Conservation (phyloP, 352 stramenopile species). For the Phytophthora sp. region DNA sequence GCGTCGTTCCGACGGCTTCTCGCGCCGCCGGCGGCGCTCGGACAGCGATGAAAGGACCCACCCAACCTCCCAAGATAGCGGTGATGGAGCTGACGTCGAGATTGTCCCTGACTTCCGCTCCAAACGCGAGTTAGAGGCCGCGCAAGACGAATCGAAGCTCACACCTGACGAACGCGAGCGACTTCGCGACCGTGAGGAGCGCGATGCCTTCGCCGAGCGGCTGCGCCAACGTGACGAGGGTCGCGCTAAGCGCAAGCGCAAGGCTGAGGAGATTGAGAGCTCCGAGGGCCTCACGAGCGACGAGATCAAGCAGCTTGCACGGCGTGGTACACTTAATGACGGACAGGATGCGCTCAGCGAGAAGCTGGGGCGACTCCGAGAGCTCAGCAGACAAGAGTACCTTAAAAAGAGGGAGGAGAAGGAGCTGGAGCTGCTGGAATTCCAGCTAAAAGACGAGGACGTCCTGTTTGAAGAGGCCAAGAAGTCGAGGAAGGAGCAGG, state of each 20-base stretch:
- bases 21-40: slow-evolving; percentile 35
- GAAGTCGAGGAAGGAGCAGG: slow-evolving; percentile 72
- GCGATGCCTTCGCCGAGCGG: slow-evolving; percentile 84
- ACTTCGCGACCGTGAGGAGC: slow-evolving; percentile 69
- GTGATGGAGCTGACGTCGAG: slow-evolving; percentile 31
- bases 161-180: slow-evolving; percentile 55
- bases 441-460: slow-evolving; percentile 78
- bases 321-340: slow-evolving; percentile 69
- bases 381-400: slow-evolving; percentile 96
- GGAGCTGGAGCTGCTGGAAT: slow-evolving; percentile 94
- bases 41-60: slow-evolving; percentile 18
- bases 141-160: slow-evolving; percentile 28
- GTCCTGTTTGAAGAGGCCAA: slow-evolving; percentile 83
- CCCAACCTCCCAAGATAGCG: slow-evolving; percentile 6
- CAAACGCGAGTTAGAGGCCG: slow-evolving; percentile 42
- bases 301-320: slow-evolving; percentile 87
- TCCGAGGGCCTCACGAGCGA: slow-evolving; percentile 58
- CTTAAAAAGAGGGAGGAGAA: slow-evolving; percentile 98
- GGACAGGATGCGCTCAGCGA: slow-evolving; percentile 47
- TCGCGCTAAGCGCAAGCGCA: slow-evolving; percentile 66
- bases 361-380: slow-evolving; percentile 80
- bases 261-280: slow-evolving; percentile 43
- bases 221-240: slow-evolving; percentile 81
- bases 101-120: slow-evolving; percentile 54
- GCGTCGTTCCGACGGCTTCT: slow-evolving; percentile 45